These are phyloP conservation scores for Gentiana straminea DNA, from an alignment of 257 asterid genomes.

Conservation along the genomic window DNA sequence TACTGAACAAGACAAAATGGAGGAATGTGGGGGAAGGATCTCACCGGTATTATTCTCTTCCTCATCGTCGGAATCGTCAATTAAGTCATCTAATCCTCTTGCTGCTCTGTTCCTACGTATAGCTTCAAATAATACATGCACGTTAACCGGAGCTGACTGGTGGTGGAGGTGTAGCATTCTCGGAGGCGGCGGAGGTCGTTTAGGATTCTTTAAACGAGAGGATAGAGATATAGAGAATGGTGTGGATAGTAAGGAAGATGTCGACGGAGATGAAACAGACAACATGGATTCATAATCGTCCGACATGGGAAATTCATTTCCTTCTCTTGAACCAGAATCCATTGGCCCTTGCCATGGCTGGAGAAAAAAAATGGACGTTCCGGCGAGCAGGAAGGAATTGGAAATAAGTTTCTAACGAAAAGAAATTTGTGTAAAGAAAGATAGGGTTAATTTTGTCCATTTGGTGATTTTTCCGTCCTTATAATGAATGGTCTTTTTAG, in stretches of 20 bases:
- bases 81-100: constrained; percentile 28
- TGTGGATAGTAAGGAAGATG: constrained; percentile 10
- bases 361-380: no score
- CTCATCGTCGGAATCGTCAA: constrained; percentile 25
- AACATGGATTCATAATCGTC: no score
- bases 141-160: constrained; percentile 65
- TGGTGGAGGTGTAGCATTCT: constrained; percentile 28
- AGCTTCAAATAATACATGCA: constrained; percentile 39
- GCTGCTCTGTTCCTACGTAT: constrained; percentile 22
- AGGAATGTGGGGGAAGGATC: constrained; percentile 56
- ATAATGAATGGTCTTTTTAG: no score
- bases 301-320: no score
- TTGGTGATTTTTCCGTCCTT: no score
- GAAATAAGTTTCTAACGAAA: no score
- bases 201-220: constrained; percentile 23
- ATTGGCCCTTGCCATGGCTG: no score
- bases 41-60: constrained; percentile 16
- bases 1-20: constrained; percentile 49
- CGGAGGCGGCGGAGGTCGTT: constrained; percentile 28
- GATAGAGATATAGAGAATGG: constrained; percentile 36
- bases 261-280: constrained; percentile 2
- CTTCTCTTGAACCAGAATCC: no score
- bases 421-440: no score
- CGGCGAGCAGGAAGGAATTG: no score
- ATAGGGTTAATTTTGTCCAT: no score